Conservation (phyloP, 2,329 filamentous ascomycete species). For the Sclerotinia borealis region DNA sequence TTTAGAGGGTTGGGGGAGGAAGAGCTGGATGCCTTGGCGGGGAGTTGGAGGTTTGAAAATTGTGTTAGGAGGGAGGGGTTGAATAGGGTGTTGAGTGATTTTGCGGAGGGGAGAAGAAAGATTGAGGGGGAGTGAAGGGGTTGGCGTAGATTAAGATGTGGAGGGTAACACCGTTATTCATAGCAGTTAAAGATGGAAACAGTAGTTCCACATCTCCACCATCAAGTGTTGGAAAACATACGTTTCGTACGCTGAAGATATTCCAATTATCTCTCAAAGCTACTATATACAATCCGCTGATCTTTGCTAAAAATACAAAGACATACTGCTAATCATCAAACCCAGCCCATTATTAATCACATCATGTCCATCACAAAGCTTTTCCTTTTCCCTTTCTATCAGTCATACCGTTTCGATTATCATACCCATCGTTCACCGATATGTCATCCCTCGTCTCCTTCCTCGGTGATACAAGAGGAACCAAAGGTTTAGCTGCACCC, state of each 20-base stretch:
- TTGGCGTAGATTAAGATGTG: rapidly evolving
- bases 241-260: not conserved
- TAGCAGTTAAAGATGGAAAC: not conserved
- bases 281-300: not conserved
- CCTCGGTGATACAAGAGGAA: too few relatives aligned
- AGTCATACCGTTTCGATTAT: not conserved
- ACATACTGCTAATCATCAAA: not conserved
- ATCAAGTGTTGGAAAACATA: not conserved
- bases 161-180: too few relatives aligned
- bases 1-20: slow-evolving; percentile 45
- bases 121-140: not conserved
- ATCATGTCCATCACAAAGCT: not conserved
- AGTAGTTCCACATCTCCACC: not conserved
- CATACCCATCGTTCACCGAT: not conserved
- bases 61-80: slow-evolving; percentile 41
- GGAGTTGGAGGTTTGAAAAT: slow-evolving; percentile 46
- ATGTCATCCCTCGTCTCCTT: too few relatives aligned
- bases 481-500: too few relatives aligned
- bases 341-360: not conserved
- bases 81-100: slow-evolving; percentile 25
- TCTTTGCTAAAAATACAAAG: not conserved
- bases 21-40: slow-evolving; percentile 44
- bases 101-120: slow-evolving; percentile 9
- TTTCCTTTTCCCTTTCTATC: not conserved
- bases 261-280: not conserved